A percentile compares a stretch with the other conserved stretches of the same genome.
Conservation (phyloP, 2,329 filamentous ascomycete genomes). For the Nemania sp. region DNA sequence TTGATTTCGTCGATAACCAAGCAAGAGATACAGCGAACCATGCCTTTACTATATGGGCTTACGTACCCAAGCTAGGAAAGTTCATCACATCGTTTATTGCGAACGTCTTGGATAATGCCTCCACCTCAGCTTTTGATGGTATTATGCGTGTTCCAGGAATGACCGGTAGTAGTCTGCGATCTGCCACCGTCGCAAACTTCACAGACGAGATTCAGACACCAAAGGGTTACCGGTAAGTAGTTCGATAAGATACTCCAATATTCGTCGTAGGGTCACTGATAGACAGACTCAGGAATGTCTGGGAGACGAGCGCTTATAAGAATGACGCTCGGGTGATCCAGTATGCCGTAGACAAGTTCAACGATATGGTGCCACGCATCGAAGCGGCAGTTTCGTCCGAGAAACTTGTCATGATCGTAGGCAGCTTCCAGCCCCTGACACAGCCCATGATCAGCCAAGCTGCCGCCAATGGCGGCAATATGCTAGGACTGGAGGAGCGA, state of each 20-base stretch:
- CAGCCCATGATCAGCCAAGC: constrained; percentile 46
- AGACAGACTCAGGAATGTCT: constrained; percentile 45
- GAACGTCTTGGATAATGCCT: constrained; percentile 21
- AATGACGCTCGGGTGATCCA: constrained; percentile 49
- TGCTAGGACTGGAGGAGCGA: constrained; percentile 51
- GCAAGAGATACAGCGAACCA: constrained; percentile 16
- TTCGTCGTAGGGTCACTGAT: constrained; percentile 31
- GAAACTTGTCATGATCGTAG: constrained; percentile 45
- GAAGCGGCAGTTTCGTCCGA: constrained; percentile 44
- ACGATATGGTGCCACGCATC: constrained; percentile 48
- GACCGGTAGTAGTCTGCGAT: constrained; percentile 14
- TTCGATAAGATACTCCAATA: neutral
- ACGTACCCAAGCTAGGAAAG: constrained; percentile 17
- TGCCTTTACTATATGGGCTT: constrained; percentile 19
- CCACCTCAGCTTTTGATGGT: constrained; percentile 12
- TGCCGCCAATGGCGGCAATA: constrained; percentile 48
- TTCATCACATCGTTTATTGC: constrained; percentile 18
- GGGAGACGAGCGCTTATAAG: constrained; percentile 50
- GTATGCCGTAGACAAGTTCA: constrained; percentile 49
- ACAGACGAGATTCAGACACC: constrained; percentile 23
- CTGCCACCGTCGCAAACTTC: constrained; percentile 17
- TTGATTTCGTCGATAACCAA: constrained; percentile 39
- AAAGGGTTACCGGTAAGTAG: constrained; percentile 40
- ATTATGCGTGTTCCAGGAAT: constrained; percentile 6
- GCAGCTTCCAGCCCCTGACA: constrained; percentile 53